Conservation (phyloP, 208 protist genomes). For the Trypanosoma caninum region DNA sequence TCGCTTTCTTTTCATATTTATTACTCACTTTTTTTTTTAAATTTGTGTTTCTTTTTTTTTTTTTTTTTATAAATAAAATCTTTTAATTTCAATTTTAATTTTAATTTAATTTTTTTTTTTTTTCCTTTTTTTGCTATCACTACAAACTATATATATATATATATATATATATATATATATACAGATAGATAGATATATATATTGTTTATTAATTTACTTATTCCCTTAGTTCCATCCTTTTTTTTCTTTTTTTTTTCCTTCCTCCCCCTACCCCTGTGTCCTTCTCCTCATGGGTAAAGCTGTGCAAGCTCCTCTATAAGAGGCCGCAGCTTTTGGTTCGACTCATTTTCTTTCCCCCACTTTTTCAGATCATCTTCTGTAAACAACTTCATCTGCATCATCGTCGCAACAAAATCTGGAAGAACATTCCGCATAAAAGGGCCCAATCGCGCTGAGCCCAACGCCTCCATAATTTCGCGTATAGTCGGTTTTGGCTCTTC, state of each 20-base stretch:
- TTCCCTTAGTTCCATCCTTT: neutral
- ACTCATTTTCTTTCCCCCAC: slow-evolving; percentile 38
- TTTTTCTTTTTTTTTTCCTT: neutral
- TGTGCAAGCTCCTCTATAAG: slow-evolving; percentile 25
- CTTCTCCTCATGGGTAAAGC: slow-evolving; percentile 18
- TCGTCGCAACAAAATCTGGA: slow-evolving; percentile 71
- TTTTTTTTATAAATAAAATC: neutral
- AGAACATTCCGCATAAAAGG: slow-evolving; percentile 69
- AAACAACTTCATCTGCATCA: slow-evolving; percentile 32
- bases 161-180: too few relatives aligned
- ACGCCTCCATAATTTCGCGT: slow-evolving; percentile 41
- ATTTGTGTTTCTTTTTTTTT: slow-evolving; percentile 1
- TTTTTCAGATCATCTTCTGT: slow-evolving; percentile 23
- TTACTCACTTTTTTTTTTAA: neutral
- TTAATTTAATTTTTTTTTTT: slow-evolving; percentile 14
- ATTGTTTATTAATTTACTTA: neutral
- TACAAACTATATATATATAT: too few relatives aligned
- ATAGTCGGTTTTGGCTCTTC: slow-evolving; percentile 12
- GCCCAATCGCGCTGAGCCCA: slow-evolving; percentile 45
- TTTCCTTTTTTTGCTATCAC: too few relatives aligned
- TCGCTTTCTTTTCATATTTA: neutral
- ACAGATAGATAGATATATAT: too few relatives aligned
- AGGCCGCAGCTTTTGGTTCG: slow-evolving; percentile 4
- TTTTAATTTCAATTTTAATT: slow-evolving; percentile 11
- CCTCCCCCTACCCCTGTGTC: neutral